A percentile compares a stretch with the other conserved stretches of the same genome.
Evolutionary conservation across 225 moss, liverwort and hornwort species (phyloP).

Genomic region (Lunularia cruciata): DNA sequence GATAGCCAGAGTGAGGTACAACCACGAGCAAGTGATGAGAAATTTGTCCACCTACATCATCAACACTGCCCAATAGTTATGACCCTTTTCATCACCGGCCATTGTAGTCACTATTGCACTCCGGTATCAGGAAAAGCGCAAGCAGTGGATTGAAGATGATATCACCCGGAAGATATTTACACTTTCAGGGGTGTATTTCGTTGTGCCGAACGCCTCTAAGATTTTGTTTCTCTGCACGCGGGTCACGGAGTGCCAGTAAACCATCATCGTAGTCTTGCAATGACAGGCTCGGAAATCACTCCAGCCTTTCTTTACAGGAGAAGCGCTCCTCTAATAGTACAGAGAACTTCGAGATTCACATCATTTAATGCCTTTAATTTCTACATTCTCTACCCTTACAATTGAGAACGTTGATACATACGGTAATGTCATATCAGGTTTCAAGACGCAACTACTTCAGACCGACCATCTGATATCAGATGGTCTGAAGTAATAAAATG

Average conservation of each 20-base stretch:
- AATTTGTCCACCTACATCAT: slow-evolving; percentile 33
- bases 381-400: too few relatives aligned
- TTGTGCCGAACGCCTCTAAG: slow-evolving; percentile 50
- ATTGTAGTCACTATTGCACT: too few relatives aligned
- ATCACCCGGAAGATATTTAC: slow-evolving; percentile 1
- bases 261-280: too few relatives aligned
- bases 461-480: neutral
- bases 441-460: neutral
- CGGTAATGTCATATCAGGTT: neutral
- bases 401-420: neutral
- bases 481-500: too few relatives aligned
- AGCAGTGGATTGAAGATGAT: neutral
- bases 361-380: neutral
- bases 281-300: too few relatives aligned
- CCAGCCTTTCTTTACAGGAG: too few relatives aligned
- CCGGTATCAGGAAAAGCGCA: too few relatives aligned
- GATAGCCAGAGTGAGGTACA: slow-evolving; percentile 20
- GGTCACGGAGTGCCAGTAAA: too few relatives aligned
- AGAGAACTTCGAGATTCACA: too few relatives aligned
- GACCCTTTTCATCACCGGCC: neutral
- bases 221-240: slow-evolving; percentile 46
- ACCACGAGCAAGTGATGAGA: slow-evolving; percentile 29
- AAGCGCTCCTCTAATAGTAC: too few relatives aligned
- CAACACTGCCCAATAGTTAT: neutral
- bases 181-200: slow-evolving; percentile 23